Evolutionary conservation across 1,284 basidiomycete species (phyloP), one percentile per base, ranked within the genome.

Genomic region (Rhodotorula sp.): DNA sequence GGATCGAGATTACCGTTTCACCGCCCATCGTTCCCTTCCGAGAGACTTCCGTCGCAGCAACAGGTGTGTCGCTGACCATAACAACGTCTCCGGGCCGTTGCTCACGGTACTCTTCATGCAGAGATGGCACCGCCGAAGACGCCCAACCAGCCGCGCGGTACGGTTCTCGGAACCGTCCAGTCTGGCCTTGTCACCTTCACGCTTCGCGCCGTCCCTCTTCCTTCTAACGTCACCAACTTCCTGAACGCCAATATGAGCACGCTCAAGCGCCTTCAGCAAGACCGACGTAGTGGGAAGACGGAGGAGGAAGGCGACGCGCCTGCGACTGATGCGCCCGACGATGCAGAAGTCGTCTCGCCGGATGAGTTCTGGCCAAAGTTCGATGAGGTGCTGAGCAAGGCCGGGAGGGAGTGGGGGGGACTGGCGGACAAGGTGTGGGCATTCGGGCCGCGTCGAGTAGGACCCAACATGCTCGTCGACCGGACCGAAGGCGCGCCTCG

Each of bases 11-110:
- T 59, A 92, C 95, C 75, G 88, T 90, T 13, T 97, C 94, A 2
- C 88, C 94, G 75, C 94, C 95, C 0, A 95, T 99, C 62, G 96
- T 99, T 8, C 95, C 96, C 2, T 99, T 98, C 84, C 86, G 96
- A 57, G 96, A 99, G 81, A 98, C 95, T 0, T 91, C 92, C 0
- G 86, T 97, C 44, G 89, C 87, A 76, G 91, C 84, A 6, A 77
- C 83, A 73, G 91, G 91, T 90, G 72, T 68, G 83, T 77, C 18
- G 24, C 16, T 20, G 10, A 46, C 9, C 7, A 20, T 50, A 10
- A 9, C 28, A 15, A 6, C 40, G 22, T 37, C 24, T 7, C 34
- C 9, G 26, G 26, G 1, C 51, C 2, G 16, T 8, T n/a, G 22
- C 52, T 50, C 1, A 54, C 26, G 8, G 0, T 8, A 10, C 24